These are phyloP conservation scores for Hypoxylon sp. DNA, from an alignment of 2,329 filamentous ascomycete genomes.

Conservation along the genomic window DNA sequence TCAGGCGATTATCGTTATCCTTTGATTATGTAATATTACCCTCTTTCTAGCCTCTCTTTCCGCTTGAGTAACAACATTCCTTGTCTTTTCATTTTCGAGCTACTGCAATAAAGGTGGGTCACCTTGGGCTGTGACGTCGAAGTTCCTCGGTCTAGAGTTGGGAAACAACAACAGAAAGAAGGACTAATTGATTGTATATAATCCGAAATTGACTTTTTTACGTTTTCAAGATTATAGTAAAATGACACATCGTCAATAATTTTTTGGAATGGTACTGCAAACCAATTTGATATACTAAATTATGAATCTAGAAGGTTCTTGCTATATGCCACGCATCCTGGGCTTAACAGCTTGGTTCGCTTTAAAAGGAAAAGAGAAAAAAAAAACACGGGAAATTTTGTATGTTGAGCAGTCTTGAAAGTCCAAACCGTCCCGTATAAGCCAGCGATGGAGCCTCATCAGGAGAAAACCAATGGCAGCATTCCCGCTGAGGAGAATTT, in stretches of 20 bases:
- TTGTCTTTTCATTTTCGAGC: neutral
- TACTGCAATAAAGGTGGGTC: conserved; percentile 17
- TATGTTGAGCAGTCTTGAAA: conserved; percentile 1
- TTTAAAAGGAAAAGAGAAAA: neutral
- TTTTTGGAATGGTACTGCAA: neutral
- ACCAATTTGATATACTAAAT: neutral
- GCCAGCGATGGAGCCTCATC: conserved; percentile 24
- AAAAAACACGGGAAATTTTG: neutral
- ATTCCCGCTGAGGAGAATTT: conserved; percentile 15
- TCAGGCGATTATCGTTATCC: conserved; percentile 35
- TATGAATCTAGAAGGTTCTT: conserved; percentile 1
- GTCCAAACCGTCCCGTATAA: neutral
- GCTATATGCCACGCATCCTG: neutral
- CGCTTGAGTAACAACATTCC: neutral
- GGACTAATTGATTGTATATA: neutral
- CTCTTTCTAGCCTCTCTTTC: neutral
- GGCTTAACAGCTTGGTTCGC: neutral
- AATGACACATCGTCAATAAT: neutral
- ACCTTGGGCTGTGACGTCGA: conserved; percentile 31
- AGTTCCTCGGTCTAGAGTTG: conserved; percentile 7
- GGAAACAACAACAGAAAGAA: conserved; percentile 14
- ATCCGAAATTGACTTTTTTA: neutral
- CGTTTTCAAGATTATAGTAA: neutral
- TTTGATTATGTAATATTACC: conserved; percentile 22
- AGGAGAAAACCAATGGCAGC: conserved; percentile 1